phyloP scores from a whole-genome alignment of 805 yeast species.

The Starmerella apis region DNA sequence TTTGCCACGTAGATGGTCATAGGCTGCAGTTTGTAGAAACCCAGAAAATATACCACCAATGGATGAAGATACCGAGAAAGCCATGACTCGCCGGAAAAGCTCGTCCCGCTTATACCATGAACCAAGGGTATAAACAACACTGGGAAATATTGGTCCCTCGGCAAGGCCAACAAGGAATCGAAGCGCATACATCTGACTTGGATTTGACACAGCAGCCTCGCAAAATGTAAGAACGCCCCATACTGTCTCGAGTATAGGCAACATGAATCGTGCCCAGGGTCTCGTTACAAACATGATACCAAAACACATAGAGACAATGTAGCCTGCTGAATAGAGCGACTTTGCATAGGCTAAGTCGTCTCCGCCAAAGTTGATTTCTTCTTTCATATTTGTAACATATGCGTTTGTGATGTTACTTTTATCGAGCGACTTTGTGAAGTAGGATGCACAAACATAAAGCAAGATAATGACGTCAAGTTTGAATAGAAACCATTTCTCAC shows the following conservation, averaged over 20 bases:
- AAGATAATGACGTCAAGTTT: slow-evolving; percentile 32
- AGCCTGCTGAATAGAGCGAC: slow-evolving; percentile 37
- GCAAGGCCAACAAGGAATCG: slow-evolving; percentile 39
- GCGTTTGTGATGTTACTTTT: slow-evolving; percentile 42
- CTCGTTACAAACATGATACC: slow-evolving; percentile 32
- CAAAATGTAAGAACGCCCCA: slow-evolving; percentile 36
- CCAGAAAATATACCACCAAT: slow-evolving; percentile 40
- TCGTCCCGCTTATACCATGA: slow-evolving; percentile 40
- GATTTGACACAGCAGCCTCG: slow-evolving; percentile 30
- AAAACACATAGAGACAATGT: slow-evolving; percentile 40
- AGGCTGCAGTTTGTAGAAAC: slow-evolving; percentile 38
- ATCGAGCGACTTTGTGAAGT: slow-evolving; percentile 44
- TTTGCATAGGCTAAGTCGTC: slow-evolving; percentile 41
- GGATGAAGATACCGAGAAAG: slow-evolving; percentile 35
- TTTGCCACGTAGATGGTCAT: slow-evolving; percentile 34
- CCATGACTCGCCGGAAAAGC: slow-evolving; percentile 36
- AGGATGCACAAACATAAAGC: slow-evolving; percentile 32
- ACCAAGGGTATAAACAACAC: slow-evolving; percentile 37
- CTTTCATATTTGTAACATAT: slow-evolving; percentile 49
- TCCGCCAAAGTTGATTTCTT: slow-evolving; percentile 36
- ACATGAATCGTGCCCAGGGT: slow-evolving; percentile 30
- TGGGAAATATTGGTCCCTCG: slow-evolving; percentile 38
- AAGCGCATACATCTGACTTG: slow-evolving; percentile 34
- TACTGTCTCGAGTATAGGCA: slow-evolving; percentile 32
- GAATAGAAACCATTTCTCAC: slow-evolving; percentile 27